These are phyloP conservation scores for Aspergillus brunneoviolaceus DNA, from an alignment of 2,329 filamentous ascomycete genomes.

Conservation along the genomic window DNA sequence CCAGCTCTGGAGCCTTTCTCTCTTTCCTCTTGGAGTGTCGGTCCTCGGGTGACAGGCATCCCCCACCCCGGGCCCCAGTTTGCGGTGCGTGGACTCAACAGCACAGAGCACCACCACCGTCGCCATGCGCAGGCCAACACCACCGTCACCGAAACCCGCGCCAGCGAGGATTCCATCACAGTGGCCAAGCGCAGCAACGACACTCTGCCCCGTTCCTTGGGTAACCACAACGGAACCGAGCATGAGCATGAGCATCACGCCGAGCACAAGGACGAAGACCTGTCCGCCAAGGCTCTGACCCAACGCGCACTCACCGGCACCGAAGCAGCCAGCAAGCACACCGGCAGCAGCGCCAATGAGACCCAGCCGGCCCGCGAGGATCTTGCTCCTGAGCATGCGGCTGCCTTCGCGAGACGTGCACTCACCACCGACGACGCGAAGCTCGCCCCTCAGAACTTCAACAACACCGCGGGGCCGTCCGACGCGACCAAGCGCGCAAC, in stretches of 20 bases:
- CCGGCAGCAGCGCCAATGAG: background rate
- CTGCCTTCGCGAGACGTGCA: background rate
- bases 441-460: background rate
- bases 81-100: conserved; percentile 7
- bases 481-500: background rate
- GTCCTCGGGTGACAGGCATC: background rate
- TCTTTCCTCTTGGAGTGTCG: background rate
- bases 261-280: background rate
- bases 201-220: background rate
- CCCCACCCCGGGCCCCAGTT: background rate
- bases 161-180: background rate
- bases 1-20: conserved; percentile 24
- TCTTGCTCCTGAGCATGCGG: background rate
- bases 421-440: background rate
- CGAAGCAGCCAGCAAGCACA: background rate
- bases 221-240: background rate
- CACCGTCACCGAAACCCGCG: conserved; percentile 9
- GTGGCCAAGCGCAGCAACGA: conserved; percentile 6
- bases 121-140: background rate
- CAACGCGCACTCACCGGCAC: too few species aligned
- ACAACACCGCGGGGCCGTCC: too few species aligned
- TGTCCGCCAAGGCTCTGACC: background rate
- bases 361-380: background rate
- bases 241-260: background rate
- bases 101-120: background rate